Evolutionary conservation across 2,329 filamentous ascomycete genomes (phyloP), one percentile per base, ranked within the genome.

Genomic region (Aspergillus novoparasiticus): DNA sequence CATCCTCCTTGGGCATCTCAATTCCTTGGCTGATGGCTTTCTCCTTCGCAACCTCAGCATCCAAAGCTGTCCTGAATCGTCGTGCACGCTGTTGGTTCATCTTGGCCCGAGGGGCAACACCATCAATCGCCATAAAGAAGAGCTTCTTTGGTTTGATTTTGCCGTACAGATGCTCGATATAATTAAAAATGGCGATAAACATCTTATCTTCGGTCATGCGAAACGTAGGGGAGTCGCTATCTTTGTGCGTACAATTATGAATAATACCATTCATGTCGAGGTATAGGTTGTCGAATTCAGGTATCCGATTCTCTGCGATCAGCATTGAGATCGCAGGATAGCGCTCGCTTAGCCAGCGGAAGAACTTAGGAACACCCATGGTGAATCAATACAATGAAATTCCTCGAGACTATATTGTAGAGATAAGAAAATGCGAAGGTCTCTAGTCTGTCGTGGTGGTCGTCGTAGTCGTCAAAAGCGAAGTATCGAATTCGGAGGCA

Each of bases 141-240:
- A 99, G 87, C 83, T 97, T 90, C 81, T 97, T 94, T 14, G 95
- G 95, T 80, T 98, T 98, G 76, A 99, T 99, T 80, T 97, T 99
- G 72, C 94, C 94, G 79, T 96, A 99, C 59, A 99, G 81, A 82
- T 99, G 95, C 80, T 99, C 95, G 69, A 99, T 99, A 79, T 99
- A 99, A 81, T 98, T 98, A 87, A 99, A 99, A 73, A 99, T 99
- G 63, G 93, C 91, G 71, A 99, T 97, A 76, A 99, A 99, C 95
- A 99, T 99, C 79, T 97, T 92, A 78, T 99, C 94, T 78, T 99
- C 96, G 62, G 90, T 94, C 80, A 98, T 89, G 60, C 95, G 93
- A 74, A 96, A 96, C 1, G 92, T 93, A 4, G 93, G 89, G 76
- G 94, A 94, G 75, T 96, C 94, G 28, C 92, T 90, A 80, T 99